Base-by-base conservation (phyloP, 2,329 filamentous ascomycete species). In the Botrytis galanthina region DNA sequence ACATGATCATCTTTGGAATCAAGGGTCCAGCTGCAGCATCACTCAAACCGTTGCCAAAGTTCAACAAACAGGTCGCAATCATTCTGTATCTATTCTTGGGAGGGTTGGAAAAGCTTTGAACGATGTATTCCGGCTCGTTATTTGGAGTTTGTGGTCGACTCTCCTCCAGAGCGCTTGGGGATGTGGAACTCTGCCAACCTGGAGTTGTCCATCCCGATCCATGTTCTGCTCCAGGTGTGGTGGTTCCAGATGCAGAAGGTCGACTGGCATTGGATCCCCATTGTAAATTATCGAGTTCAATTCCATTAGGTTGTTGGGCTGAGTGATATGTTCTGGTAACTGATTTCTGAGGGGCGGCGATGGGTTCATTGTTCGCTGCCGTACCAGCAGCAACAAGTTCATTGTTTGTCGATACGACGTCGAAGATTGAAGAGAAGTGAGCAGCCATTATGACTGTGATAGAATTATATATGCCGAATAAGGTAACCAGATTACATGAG, bases 1-100 rank as follows among this genome's bases (percentile, higher is more conserved):
- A 88, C 81, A 83, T 85, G 80, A 95, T 92, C 81, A 97, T 92
- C 79, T 94, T 94, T 0, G 93, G 93, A 77, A 97, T 92, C 73
- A 96, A 80, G 18, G 93, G 92, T 79, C 93, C 93, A 1, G 93
- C 89, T 0, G 92, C 90, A 60, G 90, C 88, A 81, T 97, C 94
- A 77, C 89, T 93, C 74, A 96, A 83, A 0, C 93, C 94, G 78
- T 91, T 90, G 3, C 87, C 86, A 75, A 96, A 86, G 74, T 88
- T 91, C 75, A 91, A 87, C 61, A 92, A 79, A 76, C 91, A 93
- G 22, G 87, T 86, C 18, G 88, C 86, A 16, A 90, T 80, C 39
- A 95, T 84, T 48, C 93, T 85, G 83, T 87, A 95, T 75, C 88
- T 90, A 81, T 94, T 95, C 87, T 89, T 92, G 18, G 86, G 85